Conservation (phyloP, 345 rosid genomes). For the Dovyalis caffra region DNA sequence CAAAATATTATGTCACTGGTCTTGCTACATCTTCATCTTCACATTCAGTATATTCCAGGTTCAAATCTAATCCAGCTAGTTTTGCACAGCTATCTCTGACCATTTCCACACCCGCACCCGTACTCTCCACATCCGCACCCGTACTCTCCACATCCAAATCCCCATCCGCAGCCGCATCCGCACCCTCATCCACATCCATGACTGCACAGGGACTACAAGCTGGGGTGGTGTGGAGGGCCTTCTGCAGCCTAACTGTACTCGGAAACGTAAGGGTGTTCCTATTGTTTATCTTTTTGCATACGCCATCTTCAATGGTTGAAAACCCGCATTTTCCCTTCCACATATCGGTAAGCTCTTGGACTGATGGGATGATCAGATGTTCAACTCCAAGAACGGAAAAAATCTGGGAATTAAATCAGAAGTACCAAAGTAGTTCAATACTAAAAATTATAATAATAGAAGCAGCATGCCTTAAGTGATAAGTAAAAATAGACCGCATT, state of each 20-base stretch:
- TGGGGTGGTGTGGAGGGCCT: background rate
- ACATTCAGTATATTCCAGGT: background rate
- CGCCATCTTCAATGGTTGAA: background rate
- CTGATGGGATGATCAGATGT: constrained; percentile 32
- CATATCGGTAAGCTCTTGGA: constrained; percentile 6
- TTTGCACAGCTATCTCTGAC: background rate
- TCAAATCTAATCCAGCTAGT: constrained; percentile 5
- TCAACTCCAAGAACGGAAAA: constrained; percentile 10
- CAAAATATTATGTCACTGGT: background rate
- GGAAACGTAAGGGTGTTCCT: constrained; percentile 22
- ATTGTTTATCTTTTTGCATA: background rate
- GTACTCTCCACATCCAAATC: background rate
- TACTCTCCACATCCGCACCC: background rate
- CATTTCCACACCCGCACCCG: background rate
- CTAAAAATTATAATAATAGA: background rate
- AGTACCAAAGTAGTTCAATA: background rate
- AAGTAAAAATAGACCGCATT: background rate
- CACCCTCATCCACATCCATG: background rate
- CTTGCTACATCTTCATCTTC: background rate
- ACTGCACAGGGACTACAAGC: background rate
- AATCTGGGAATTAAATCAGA: constrained; percentile 20
- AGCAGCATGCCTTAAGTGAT: background rate
- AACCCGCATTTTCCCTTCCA: constrained; percentile 24
- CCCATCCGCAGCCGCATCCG: background rate
- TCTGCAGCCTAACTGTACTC: constrained; percentile 10